Percentiles rank a stretch among this genome's conserved stretches.
Conservation (phyloP, 1,139 yeast species). For the Kodamaea plutei region DNA sequence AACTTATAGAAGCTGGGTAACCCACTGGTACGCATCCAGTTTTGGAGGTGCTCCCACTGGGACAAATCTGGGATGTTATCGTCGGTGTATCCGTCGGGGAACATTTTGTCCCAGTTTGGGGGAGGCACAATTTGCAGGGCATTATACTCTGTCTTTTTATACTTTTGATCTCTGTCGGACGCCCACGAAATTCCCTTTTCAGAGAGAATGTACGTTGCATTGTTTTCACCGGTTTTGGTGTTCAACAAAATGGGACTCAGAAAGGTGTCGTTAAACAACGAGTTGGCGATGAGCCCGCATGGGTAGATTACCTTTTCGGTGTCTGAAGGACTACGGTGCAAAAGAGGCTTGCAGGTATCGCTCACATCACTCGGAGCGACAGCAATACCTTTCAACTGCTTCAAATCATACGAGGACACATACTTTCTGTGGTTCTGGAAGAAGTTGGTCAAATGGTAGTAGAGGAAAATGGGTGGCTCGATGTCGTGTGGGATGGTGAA, state of each 20-base stretch:
- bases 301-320: conserved; percentile 48
- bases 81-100: conserved; percentile 67
- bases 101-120: conserved; percentile 64
- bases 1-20: conserved; percentile 65
- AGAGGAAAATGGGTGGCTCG: conserved; percentile 57
- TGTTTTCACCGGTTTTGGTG: conserved; percentile 36
- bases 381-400: conserved; percentile 62
- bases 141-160: conserved; percentile 55
- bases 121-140: conserved; percentile 69
- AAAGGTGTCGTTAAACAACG: conserved; percentile 70
- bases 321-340: conserved; percentile 19
- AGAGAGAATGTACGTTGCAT: conserved; percentile 46
- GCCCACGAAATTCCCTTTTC: conserved; percentile 64
- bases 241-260: conserved; percentile 43
- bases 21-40: conserved; percentile 87
- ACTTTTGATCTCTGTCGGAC: conserved; percentile 52
- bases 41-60: conserved; percentile 47
- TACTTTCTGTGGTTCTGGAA: conserved; percentile 77
- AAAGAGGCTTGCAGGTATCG: conserved; percentile 59
- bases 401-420: conserved; percentile 64
- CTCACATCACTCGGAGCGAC: conserved; percentile 43
- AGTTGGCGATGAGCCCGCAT: conserved; percentile 77
- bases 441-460: conserved; percentile 69
- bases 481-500: conserved; percentile 59
- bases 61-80: conserved; percentile 60